These are phyloP conservation scores for Biscogniauxia sp. DNA, from an alignment of 2,329 filamentous ascomycete species.

Conservation along the genomic window DNA sequence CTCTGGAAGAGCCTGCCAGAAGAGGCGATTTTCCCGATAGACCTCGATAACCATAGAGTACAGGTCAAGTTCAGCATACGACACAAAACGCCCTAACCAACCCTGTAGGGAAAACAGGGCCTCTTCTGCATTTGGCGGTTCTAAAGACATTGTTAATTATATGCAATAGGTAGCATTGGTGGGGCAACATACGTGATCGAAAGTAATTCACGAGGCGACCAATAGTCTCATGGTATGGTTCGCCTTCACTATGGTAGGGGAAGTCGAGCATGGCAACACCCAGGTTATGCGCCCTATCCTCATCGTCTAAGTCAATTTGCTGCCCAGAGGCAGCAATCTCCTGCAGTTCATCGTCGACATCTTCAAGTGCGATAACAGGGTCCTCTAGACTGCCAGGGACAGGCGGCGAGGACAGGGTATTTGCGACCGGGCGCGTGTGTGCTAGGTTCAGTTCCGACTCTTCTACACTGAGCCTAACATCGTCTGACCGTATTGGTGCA, in stretches of 20 bases:
- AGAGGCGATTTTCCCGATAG: constrained; percentile 42
- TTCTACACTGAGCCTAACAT: constrained; percentile 46
- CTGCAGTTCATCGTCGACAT: constrained; percentile 33
- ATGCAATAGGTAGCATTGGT: constrained; percentile 7
- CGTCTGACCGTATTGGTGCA: constrained; percentile 24
- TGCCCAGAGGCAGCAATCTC: constrained; percentile 33
- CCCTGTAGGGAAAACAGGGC: constrained; percentile 43
- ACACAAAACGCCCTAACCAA: constrained; percentile 52
- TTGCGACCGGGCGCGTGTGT: constrained; percentile 24
- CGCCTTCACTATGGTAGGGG: constrained; percentile 29
- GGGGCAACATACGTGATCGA: constrained; percentile 25
- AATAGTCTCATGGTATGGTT: constrained; percentile 28
- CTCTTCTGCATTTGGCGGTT: constrained; percentile 42
- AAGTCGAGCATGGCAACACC: constrained; percentile 26
- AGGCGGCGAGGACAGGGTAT: constrained; percentile 37
- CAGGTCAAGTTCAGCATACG: constrained; percentile 36
- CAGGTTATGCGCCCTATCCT: constrained; percentile 16
- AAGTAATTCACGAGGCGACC: constrained; percentile 28
- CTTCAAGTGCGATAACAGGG: constrained; percentile 41
- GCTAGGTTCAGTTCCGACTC: constrained; percentile 40
- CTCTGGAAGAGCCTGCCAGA: constrained; percentile 54
- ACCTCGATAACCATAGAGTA: constrained; percentile 40
- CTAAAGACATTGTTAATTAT: constrained; percentile 35
- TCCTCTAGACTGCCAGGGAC: constrained; percentile 43
- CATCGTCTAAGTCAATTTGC: constrained; percentile 20